phyloP scores from a whole-genome alignment of 2,329 filamentous ascomycete genomes.

The Blastomyces gilchristii region DNA sequence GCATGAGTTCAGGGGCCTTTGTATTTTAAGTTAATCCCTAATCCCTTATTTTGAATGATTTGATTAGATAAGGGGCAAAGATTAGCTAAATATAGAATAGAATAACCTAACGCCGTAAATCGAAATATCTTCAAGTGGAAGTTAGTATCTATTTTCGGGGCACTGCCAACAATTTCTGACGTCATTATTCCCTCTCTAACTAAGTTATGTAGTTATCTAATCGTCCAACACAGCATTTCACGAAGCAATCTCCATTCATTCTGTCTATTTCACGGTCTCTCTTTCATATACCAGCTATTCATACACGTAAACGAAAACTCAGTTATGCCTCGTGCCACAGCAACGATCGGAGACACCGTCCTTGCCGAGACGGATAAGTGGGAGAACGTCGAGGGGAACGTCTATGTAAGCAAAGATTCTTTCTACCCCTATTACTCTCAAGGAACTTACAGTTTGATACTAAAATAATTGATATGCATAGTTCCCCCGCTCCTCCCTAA shows the following conservation, averaged over 20 bases:
- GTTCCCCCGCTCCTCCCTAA: slow-evolving; percentile 40
- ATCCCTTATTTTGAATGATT: too few species aligned
- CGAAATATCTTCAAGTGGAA: not conserved
- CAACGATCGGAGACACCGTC: slow-evolving; percentile 40
- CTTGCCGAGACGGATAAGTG: slow-evolving; percentile 44
- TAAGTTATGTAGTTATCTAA: too few species aligned
- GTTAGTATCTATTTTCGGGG: too few species aligned
- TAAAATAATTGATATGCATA: slow-evolving; percentile 7
- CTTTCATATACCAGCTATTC: not conserved
- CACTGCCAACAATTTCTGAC: not conserved
- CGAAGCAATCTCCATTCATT: not conserved
- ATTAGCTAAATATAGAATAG: not conserved
- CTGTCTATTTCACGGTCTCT: not conserved
- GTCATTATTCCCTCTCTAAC: not conserved
- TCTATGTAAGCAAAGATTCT: slow-evolving; percentile 35
- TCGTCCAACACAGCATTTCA: not conserved
- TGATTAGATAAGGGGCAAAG: too few species aligned
- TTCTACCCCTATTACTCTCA: not conserved
- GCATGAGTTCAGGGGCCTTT: not conserved
- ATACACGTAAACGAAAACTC: not conserved
- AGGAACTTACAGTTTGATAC: not conserved
- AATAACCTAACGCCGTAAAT: not conserved
- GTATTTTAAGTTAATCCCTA: not conserved
- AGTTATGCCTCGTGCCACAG: slow-evolving; percentile 34
- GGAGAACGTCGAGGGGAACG: slow-evolving; percentile 49